Evolutionary conservation across 2,329 filamentous ascomycete genomes (phyloP).

Genomic region (Talaromyces verruculosus): DNA sequence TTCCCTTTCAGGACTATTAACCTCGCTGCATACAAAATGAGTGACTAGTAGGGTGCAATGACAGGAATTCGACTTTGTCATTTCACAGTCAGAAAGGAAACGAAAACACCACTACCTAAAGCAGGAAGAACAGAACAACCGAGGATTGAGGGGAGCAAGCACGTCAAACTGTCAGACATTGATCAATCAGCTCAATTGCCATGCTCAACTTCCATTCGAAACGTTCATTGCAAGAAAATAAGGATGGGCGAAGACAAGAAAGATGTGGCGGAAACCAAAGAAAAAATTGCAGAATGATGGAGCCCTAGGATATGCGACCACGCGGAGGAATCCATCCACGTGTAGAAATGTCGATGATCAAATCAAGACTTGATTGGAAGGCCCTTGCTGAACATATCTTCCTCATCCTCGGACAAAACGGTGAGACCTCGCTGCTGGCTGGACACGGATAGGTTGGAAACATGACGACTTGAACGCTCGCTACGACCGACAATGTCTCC

Average conservation of each 20-base stretch:
- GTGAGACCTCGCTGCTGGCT: slow-evolving; percentile 18
- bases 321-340: neutral
- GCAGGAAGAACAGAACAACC: neutral
- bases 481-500: neutral
- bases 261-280: neutral
- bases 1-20: slow-evolving; percentile 3
- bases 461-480: slow-evolving; percentile 12
- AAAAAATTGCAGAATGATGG: neutral
- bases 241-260: neutral
- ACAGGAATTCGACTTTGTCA: slow-evolving; percentile 1
- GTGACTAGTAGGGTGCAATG: neutral
- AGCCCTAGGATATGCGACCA: neutral
- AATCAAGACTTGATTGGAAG: neutral
- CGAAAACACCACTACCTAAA: neutral
- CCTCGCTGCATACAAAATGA: slow-evolving; percentile 9
- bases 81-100: neutral
- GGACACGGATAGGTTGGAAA: neutral
- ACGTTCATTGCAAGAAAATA: neutral
- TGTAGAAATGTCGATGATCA: neutral
- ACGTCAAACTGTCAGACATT: neutral
- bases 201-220: neutral
- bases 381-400: slow-evolving; percentile 15
- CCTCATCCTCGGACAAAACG: slow-evolving; percentile 19
- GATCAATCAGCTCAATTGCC: neutral
- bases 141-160: neutral